Conservation (phyloP, 331 rosid species). For the Prunus yedoensis region DNA sequence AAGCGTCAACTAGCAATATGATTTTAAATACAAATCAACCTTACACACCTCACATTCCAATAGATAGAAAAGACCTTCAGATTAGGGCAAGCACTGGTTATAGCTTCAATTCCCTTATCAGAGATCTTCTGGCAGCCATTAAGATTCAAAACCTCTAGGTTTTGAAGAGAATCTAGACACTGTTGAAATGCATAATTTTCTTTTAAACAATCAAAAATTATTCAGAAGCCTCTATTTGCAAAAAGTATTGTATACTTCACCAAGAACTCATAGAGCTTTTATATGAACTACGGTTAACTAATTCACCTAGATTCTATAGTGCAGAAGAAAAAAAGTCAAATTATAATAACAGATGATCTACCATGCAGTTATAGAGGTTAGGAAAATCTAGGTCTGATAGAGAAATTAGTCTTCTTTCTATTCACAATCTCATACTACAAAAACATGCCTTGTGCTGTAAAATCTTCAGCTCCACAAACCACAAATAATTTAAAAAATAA, state of each 20-base stretch:
- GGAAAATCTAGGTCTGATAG: not conserved
- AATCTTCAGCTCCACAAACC: not conserved
- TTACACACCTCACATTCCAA: conserved; percentile 78
- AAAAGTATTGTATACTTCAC: not conserved
- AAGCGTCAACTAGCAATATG: conserved; percentile 13
- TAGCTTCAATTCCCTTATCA: conserved; percentile 71
- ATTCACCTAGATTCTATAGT: not conserved
- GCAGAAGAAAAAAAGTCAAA: not conserved
- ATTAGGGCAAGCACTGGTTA: conserved; percentile 60
- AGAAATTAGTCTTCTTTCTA: not conserved
- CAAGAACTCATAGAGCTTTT: not conserved
- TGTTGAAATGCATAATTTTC: conserved; percentile 28
- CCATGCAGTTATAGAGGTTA: not conserved
- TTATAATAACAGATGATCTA: not conserved
- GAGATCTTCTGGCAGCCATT: conserved; percentile 89
- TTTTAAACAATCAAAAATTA: not conserved
- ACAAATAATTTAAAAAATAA: not conserved
- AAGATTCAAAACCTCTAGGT: conserved; percentile 68
- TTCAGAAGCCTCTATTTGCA: conserved; percentile 7
- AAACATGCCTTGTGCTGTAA: not conserved
- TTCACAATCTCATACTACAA: not conserved
- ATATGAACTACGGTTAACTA: not conserved
- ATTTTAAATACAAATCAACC: not conserved
- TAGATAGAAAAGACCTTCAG: conserved; percentile 60
- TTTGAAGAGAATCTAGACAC: conserved; percentile 63